phyloP scores from a whole-genome alignment of 1,284 basidiomycete species.

The Meira miltonrushii region DNA sequence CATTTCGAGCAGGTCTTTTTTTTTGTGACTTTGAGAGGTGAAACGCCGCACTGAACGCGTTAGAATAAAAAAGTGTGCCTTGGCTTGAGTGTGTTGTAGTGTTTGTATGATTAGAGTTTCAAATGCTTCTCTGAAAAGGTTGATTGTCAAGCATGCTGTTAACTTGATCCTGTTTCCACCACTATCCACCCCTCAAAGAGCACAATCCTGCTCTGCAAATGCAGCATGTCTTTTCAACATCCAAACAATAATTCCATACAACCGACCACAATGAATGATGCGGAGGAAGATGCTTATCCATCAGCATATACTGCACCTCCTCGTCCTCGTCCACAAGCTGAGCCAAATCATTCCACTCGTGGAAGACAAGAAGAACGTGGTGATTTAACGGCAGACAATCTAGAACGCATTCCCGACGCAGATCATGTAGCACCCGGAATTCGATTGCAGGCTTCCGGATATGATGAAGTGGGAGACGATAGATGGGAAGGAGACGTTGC shows the following conservation, averaged over 20 bases:
- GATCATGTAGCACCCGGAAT: conserved; percentile 50
- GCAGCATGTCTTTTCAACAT: not conserved
- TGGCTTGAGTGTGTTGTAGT: too few relatives aligned
- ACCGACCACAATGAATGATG: not conserved
- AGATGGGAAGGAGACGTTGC: not conserved
- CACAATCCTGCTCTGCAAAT: not conserved
- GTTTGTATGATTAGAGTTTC: too few relatives aligned
- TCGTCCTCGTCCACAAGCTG: conserved; percentile 8
- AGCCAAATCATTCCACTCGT: not conserved
- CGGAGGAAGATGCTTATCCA: not conserved
- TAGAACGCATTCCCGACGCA: conserved; percentile 47
- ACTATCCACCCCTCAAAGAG: not conserved
- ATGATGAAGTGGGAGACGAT: not conserved
- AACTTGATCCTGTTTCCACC: too few relatives aligned
- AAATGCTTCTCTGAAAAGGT: too few relatives aligned
- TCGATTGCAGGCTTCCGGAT: conserved; percentile 22
- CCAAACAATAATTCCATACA: not conserved
- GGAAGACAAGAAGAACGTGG: conserved; percentile 1
- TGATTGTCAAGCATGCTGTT: too few relatives aligned
- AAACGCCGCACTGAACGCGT: too few relatives aligned
- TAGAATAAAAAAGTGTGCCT: too few relatives aligned
- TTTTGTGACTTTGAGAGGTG: too few relatives aligned
- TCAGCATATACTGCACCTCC: conserved; percentile 4
- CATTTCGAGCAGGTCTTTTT: too few relatives aligned
- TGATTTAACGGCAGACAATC: conserved; percentile 43